Conservation (phyloP, 306 rosid genomes). For the Rubus idaeus region DNA sequence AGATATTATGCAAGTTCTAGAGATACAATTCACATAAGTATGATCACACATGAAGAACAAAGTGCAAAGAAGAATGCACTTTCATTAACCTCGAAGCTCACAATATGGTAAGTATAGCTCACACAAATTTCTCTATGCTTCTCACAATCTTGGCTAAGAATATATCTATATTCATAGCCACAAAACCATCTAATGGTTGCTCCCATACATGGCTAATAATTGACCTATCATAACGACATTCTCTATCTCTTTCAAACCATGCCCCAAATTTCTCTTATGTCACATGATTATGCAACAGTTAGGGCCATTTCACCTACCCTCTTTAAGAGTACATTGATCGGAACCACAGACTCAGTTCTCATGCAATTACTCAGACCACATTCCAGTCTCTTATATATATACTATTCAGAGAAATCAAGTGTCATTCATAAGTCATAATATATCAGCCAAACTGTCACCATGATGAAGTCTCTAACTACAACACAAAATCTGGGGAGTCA, state of each 20-base stretch:
- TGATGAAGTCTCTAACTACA: constrained; percentile 46
- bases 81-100: too few relatives aligned
- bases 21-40: too few relatives aligned
- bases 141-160: background rate
- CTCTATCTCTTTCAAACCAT: constrained; percentile 16
- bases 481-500: constrained; percentile 35
- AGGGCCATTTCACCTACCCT: constrained; percentile 44
- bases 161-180: constrained; percentile 23
- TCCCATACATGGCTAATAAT: constrained; percentile 18
- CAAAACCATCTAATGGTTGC: background rate
- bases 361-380: constrained; percentile 51
- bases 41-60: too few relatives aligned
- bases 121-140: too few relatives aligned
- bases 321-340: constrained; percentile 26
- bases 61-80: too few relatives aligned
- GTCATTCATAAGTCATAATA: constrained; percentile 23
- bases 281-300: constrained; percentile 29
- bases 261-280: constrained; percentile 9
- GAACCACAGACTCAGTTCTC: constrained; percentile 73
- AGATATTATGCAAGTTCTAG: too few relatives aligned
- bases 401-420: constrained; percentile 20
- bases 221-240: constrained; percentile 22
- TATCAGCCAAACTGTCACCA: constrained; percentile 35
- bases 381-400: constrained; percentile 16
- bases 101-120: too few relatives aligned